phyloP scores from a whole-genome alignment of 2,329 filamentous ascomycete genomes.

The Aspergillus sp. region DNA sequence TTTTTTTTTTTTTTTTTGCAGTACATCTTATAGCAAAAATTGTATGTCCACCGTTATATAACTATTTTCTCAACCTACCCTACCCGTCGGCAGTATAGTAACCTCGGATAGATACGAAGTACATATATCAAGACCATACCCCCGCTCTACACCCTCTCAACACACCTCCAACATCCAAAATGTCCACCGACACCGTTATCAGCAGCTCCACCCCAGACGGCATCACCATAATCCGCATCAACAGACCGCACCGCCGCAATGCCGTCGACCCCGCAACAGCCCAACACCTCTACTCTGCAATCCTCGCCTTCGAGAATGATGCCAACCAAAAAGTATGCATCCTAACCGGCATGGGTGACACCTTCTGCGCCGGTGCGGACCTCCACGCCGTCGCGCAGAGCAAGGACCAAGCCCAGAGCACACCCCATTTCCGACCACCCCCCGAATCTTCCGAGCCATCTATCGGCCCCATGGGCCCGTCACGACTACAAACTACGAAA shows the following conservation, averaged over 20 bases:
- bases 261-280: slow-evolving; percentile 52
- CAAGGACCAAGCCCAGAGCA: neutral
- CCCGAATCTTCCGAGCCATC: slow-evolving; percentile 12
- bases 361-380: slow-evolving; percentile 56
- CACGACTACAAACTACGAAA: slow-evolving; percentile 29
- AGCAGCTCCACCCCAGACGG: slow-evolving; percentile 28
- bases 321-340: slow-evolving; percentile 52
- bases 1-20: no score
- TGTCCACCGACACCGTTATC: neutral
- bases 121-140: neutral
- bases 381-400: slow-evolving; percentile 43
- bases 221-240: slow-evolving; percentile 56
- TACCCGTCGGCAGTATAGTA: no score
- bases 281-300: slow-evolving; percentile 46
- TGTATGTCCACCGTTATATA: no score
- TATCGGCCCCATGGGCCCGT: slow-evolving; percentile 48
- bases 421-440: neutral
- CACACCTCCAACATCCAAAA: neutral
- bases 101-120: neutral
- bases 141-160: neutral
- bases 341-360: slow-evolving; percentile 46
- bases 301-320: slow-evolving; percentile 52
- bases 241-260: slow-evolving; percentile 51
- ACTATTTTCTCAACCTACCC: no score
- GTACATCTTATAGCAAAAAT: no score